Base-by-base conservation (phyloP, 1,284 basidiomycete genomes). In the Cryptococcus wingfieldii region DNA sequence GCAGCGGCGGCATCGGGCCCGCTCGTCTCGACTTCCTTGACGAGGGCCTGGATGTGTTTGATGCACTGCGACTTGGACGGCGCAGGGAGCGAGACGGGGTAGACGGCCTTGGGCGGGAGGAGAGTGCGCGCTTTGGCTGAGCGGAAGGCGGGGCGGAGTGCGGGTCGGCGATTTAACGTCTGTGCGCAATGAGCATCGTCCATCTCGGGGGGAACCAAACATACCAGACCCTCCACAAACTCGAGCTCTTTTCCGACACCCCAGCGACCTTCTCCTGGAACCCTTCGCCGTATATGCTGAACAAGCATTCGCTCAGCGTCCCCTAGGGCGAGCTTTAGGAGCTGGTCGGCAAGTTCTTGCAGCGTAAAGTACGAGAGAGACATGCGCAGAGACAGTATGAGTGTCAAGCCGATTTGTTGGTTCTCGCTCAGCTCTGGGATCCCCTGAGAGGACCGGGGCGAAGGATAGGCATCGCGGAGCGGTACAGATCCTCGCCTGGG, bases 351-450 rank as follows among this genome's bases (percentile, higher is more conserved):
- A 1, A 77, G 64, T 43, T 75, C 74, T 25, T 59, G 59, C 19
- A 72, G 62, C 4, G 70, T 69, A 47, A 77, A 74, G 54, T 76
- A 76, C 16, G 72, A 74, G 51, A 77, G 50, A 6, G 69, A 70
- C 67, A 77, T 67, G n/a, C 76, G 61, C 5, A 77, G 56, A 0
- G 72, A 72, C 5, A 77, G 61, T 5, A 75, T 58, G 8, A 77
- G 61, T 0, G 71, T 67, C 18, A 74, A 55, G 0, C 71, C 70
- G 9, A 63, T 63, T 51, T 69, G 63, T 19, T 72, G 62, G 25
- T 66, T 55, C 38, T 67, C 60, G 45, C 65, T 62, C 5, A 74
- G 61, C 38, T 67, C 58, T n/a, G 53, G 51, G n/a, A 19, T 27
- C 19, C 47, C 45, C 4, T 44, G 10, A 31, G 18, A 16, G 9